phyloP scores from a whole-genome alignment of 768 basidiomycete species.

The Leucocoprinus leucothites region DNA sequence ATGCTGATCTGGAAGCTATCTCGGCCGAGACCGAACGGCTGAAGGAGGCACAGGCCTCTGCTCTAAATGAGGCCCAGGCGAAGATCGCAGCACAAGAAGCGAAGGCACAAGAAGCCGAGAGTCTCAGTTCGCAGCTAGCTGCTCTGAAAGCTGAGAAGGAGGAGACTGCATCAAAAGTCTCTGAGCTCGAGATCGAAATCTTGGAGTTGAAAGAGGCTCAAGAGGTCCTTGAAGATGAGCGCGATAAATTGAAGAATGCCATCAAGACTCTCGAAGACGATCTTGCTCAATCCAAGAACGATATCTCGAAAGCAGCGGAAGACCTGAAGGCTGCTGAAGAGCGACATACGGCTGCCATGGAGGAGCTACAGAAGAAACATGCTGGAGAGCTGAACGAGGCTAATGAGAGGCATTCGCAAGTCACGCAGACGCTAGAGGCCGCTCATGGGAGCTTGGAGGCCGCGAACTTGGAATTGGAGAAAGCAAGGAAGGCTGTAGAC shows the following conservation, averaged over 20 bases:
- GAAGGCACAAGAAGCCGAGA: conserved; percentile 38
- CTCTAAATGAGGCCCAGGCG: conserved; percentile 42
- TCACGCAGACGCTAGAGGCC: conserved; percentile 40
- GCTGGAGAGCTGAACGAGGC: conserved; percentile 43
- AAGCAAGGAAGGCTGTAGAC: conserved; percentile 40
- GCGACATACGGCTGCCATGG: conserved; percentile 41
- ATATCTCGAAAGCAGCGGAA: conserved; percentile 37
- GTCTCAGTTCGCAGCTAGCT: conserved; percentile 46
- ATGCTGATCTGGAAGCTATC: conserved; percentile 56
- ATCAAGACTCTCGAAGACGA: conserved; percentile 55
- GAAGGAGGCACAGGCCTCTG: conserved; percentile 45
- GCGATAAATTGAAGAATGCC: conserved; percentile 38
- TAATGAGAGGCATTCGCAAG: conserved; percentile 39
- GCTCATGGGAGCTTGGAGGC: conserved; percentile 46
- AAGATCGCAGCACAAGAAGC: conserved; percentile 46
- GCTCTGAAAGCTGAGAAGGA: conserved; percentile 63
- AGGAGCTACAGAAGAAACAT: conserved; percentile 40
- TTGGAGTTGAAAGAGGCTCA: conserved; percentile 72
- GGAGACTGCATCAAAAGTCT: conserved; percentile 66
- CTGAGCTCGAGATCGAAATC: conserved; percentile 80
- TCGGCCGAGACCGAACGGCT: conserved; percentile 49
- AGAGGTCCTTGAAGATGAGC: conserved; percentile 62
- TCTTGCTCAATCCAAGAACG: conserved; percentile 35
- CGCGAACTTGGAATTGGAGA: conserved; percentile 45
- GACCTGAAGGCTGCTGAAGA: conserved; percentile 41